Evolutionary conservation across 192 early-diverging fungal genomes (phyloP).

Genomic region (Umbelopsis sp.): DNA sequence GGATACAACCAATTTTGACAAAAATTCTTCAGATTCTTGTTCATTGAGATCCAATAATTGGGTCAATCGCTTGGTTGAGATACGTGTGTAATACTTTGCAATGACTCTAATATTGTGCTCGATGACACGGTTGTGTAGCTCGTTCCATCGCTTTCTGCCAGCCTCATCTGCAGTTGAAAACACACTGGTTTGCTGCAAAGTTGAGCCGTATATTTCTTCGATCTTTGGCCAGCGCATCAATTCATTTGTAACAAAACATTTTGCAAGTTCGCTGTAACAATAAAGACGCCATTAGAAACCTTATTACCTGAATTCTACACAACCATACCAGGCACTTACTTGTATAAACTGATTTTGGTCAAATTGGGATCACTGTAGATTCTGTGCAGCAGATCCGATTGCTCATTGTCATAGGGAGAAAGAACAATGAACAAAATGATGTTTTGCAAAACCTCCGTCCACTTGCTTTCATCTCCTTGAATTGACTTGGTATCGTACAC

Average conservation of each 20-base stretch:
- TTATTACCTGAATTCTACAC: neutral
- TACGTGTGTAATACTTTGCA: slow-evolving; percentile 93
- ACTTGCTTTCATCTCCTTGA: slow-evolving; percentile 75
- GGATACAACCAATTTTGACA: slow-evolving; percentile 91
- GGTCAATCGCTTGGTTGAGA: slow-evolving; percentile 82
- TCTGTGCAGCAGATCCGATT: slow-evolving; percentile 90
- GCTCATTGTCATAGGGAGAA: slow-evolving; percentile 94
- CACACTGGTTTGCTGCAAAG: slow-evolving; percentile 73
- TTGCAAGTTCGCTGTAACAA: slow-evolving; percentile 70
- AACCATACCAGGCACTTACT: slow-evolving; percentile 49
- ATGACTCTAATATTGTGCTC: slow-evolving; percentile 99
- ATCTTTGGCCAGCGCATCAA: slow-evolving; percentile 96
- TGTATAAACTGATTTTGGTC: slow-evolving; percentile 70
- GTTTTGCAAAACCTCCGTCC: slow-evolving; percentile 77
- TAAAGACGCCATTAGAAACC: slow-evolving; percentile 7
- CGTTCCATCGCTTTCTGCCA: slow-evolving; percentile 77
- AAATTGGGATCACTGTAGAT: slow-evolving; percentile 83
- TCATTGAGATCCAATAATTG: slow-evolving; percentile 86
- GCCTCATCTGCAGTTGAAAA: slow-evolving; percentile 75
- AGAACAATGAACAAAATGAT: slow-evolving; percentile 87
- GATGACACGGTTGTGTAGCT: slow-evolving; percentile 91
- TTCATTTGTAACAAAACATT: slow-evolving; percentile 90
- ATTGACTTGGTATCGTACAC: slow-evolving; percentile 87
- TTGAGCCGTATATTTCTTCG: slow-evolving; percentile 83
- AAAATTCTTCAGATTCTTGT: slow-evolving; percentile 81